Evolutionary conservation across 116 monocot genomes (phyloP).

Genomic region (Thalassia testudinum): DNA sequence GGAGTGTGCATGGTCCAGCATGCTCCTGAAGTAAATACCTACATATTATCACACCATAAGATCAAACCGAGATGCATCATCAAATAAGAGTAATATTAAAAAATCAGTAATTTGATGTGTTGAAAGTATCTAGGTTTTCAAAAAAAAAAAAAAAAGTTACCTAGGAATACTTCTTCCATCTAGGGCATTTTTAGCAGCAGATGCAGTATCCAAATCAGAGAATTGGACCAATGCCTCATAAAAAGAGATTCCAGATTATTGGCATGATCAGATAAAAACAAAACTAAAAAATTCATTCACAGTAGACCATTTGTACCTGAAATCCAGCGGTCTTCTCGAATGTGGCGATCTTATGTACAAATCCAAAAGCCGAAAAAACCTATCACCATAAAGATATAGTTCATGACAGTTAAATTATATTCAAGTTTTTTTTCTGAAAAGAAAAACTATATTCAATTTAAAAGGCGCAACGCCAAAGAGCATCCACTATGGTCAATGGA

Average conservation of each 20-base stretch:
- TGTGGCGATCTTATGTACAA: constrained; percentile 52
- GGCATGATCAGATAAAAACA: not conserved
- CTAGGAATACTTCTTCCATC: constrained; percentile 55
- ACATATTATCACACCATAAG: no score
- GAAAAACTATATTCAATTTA: no score
- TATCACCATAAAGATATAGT: constrained; percentile 8
- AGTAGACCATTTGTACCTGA: constrained; percentile 19
- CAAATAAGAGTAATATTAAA: no score
- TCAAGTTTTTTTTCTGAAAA: not conserved
- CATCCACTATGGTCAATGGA: no score
- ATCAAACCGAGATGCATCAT: no score
- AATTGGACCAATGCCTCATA: constrained; percentile 42
- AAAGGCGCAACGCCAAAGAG: no score
- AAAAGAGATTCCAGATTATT: not conserved
- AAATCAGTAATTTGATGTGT: no score
- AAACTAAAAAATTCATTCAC: not conserved
- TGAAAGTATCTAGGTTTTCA: no score
- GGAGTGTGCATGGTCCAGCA: constrained; percentile 22
- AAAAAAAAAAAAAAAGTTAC: constrained; percentile 7
- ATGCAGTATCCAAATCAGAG: constrained; percentile 31
- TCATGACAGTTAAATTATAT: not conserved
- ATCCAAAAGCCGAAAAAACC: constrained; percentile 60
- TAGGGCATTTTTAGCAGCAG: constrained; percentile 32
- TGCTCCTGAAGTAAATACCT: constrained; percentile 51
- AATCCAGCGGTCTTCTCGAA: constrained; percentile 50